Conservation (phyloP, 1,139 yeast species). For the Hemisphaericaspora xylanilytica region DNA sequence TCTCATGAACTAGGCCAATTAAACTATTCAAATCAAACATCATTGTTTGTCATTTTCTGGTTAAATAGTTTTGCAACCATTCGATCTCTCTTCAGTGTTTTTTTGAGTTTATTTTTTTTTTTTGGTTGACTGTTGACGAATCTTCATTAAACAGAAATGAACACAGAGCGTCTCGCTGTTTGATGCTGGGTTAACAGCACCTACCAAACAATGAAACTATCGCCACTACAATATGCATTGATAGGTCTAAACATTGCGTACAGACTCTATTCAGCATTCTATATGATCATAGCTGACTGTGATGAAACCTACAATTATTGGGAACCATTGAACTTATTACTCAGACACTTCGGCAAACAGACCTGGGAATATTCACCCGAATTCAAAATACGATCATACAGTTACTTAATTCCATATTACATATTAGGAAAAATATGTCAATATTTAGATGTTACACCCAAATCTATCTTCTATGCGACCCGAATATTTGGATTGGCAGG, state of each 20-base stretch:
- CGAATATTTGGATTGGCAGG: conserved; percentile 53
- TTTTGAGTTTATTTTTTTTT: no score
- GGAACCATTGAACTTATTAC: conserved; percentile 83
- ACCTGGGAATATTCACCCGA: conserved; percentile 97
- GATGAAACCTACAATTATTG: conserved; percentile 87
- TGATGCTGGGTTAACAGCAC: no score
- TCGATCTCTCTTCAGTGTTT: no score
- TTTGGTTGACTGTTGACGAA: no score
- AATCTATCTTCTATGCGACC: conserved; percentile 46
- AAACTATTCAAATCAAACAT: no score
- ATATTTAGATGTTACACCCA: conserved; percentile 5
- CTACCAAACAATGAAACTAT: conserved; percentile 9
- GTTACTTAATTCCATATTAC: conserved; percentile 60
- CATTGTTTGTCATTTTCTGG: no score
- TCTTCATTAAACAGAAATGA: no score
- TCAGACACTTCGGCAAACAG: conserved; percentile 84
- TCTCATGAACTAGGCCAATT: no score
- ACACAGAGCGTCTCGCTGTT: no score
- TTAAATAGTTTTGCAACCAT: no score
- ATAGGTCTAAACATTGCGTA: conserved; percentile 29
- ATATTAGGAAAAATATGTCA: conserved; percentile 18
- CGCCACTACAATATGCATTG: conserved; percentile 15
- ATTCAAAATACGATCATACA: conserved; percentile 84
- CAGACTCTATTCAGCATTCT: conserved; percentile 48
- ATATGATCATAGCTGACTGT: conserved; percentile 77